Base-by-base conservation (phyloP, 257 asterid species). In the Solanum okadae region DNA sequence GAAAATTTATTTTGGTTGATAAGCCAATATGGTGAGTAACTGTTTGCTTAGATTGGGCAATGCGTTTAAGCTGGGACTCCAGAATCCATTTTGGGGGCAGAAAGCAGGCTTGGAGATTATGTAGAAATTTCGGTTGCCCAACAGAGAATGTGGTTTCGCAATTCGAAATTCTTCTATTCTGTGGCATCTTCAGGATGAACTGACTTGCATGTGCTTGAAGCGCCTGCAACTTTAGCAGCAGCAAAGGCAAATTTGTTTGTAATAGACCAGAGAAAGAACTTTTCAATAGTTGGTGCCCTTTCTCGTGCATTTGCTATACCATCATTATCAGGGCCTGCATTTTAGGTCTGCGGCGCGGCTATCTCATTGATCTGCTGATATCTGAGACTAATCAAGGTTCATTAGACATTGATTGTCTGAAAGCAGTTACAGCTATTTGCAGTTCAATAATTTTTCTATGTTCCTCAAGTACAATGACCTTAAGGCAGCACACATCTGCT, bases 261-360 rank as follows among this genome's bases (percentile, higher is more conserved):
- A 92, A 94, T 91, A 84, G 90, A 92, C 85, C 89, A 89, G 37
- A 92, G 92, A 90, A 95, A 89, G 90, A 96, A 94, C 86, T 86
- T 96, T 84, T 93, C 96, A 49, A 92, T 94, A 84, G 94, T 90
- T 91, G 95, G 93, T 79, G 91, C 94, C 76, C 83, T 96, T 93
- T 94, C 98, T 81, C 95, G 96, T 23, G 94, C 96, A 35, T 70
- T 95, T 86, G 93, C 96, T 56, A 77, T 92, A 83, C 98, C 98
- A 52, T 94, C 98, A 35, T 94, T 95, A 31, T 92, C 97, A 31
- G 96, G 97, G 88, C 96, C 96, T 89, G 87, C 98, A 81, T 91
- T 95, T 89, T 96, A 93, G 90, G 92, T 89, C 86, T 94, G 94
- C 86, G 92, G 95, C 68, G 94, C 88, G 93, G 95, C 72, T 92